phyloP scores from a whole-genome alignment of 306 rosid species.

The Fagus sylvatica region DNA sequence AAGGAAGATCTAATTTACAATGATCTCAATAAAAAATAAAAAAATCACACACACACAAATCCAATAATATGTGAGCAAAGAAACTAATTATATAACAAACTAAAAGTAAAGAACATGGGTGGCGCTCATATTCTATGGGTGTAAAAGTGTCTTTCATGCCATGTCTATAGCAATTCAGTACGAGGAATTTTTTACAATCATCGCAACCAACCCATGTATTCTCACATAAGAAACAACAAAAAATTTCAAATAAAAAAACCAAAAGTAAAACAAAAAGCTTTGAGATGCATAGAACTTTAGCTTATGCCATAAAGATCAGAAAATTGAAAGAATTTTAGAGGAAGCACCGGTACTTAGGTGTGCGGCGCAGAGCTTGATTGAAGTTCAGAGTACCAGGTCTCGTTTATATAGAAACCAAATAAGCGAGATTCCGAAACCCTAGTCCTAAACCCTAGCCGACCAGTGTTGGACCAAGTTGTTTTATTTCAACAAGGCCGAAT shows the following conservation, averaged over 20 bases:
- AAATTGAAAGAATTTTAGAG: background rate
- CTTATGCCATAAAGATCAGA: no score
- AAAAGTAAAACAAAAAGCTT: background rate
- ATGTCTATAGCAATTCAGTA: slow-evolving; percentile 82
- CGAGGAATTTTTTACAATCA: slow-evolving; percentile 98
- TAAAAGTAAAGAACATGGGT: background rate
- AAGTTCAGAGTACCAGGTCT: background rate
- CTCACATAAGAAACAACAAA: background rate
- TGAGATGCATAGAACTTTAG: background rate
- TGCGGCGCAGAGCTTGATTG: background rate
- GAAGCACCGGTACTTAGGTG: background rate
- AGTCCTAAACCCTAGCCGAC: background rate
- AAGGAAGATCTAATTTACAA: no score
- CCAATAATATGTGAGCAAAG: background rate
- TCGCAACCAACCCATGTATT: slow-evolving; percentile 41
- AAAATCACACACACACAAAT: background rate
- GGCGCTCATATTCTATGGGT: slow-evolving; percentile 99
- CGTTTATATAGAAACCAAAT: background rate
- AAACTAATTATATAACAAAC: background rate
- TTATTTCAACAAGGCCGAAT: no score
- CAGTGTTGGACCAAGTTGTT: no score
- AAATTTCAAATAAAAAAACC: no score
- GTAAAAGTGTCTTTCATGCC: slow-evolving; percentile 96
- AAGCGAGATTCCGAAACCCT: background rate
- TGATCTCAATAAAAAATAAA: no score